phyloP scores from a whole-genome alignment of 805 yeast species.

The Candida piceae region DNA sequence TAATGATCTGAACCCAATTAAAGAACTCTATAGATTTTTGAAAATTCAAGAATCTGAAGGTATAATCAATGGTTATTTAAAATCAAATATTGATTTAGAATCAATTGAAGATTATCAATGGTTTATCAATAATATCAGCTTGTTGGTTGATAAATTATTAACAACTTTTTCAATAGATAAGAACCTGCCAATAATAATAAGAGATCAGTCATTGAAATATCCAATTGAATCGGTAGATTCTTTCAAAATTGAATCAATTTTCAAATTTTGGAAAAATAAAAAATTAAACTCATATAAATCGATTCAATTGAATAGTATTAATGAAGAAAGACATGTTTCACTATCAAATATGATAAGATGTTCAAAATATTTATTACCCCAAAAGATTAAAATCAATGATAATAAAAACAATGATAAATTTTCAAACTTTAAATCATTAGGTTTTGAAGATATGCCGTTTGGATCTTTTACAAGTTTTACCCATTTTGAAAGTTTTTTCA shows the following conservation, averaged over 20 bases:
- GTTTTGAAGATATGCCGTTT: conserved; percentile 15
- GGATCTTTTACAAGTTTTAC: conserved; percentile 25
- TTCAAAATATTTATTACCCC: conserved; percentile 13
- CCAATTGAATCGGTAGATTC: conserved; percentile 21
- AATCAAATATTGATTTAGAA: conserved; percentile 1
- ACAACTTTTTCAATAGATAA: conserved; percentile 23
- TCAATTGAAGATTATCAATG: conserved; percentile 9
- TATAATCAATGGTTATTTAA: conserved; percentile 16
- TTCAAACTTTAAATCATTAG: conserved; percentile 24
- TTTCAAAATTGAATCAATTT: conserved; percentile 9
- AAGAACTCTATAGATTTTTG: conserved; percentile 20
- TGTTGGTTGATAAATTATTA: conserved; percentile 30
- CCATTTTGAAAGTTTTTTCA: conserved; percentile 24
- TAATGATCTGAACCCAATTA: no score
- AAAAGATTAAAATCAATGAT: neutral
- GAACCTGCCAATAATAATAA: conserved; percentile 21
- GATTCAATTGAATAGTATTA: conserved; percentile 14
- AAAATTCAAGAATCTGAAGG: conserved; percentile 19
- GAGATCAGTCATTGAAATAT: conserved; percentile 23
- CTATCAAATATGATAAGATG: conserved; percentile 21
- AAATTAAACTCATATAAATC: conserved; percentile 24
- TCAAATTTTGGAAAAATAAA: conserved; percentile 13
- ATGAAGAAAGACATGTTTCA: conserved; percentile 15
- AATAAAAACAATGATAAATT: no score
- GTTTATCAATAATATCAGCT: conserved; percentile 21